These are phyloP conservation scores for Ustilaginoidea virens DNA, from an alignment of 2,329 filamentous ascomycete species.

Conservation along the genomic window DNA sequence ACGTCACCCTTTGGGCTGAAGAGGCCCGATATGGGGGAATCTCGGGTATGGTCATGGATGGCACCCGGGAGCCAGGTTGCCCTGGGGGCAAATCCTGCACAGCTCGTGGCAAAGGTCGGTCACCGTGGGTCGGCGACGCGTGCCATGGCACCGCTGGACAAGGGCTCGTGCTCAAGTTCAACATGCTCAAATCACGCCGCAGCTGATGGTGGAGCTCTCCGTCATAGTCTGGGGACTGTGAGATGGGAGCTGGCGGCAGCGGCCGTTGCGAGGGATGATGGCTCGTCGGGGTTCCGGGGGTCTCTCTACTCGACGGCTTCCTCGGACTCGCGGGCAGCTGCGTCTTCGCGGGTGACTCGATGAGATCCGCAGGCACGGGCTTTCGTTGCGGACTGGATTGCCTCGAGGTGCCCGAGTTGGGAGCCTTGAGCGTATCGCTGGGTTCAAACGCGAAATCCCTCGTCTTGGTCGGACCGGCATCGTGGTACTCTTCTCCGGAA, in stretches of 20 bases:
- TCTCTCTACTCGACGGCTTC: slow-evolving; percentile 15
- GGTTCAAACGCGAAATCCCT: slow-evolving; percentile 27
- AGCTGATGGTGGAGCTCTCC: slow-evolving; percentile 44
- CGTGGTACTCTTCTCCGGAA: slow-evolving; percentile 35
- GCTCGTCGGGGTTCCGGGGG: slow-evolving; percentile 28
- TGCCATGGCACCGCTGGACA: slow-evolving; percentile 2
- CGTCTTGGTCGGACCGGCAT: slow-evolving; percentile 35
- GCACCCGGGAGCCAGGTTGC: slow-evolving; percentile 16
- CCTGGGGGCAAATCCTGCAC: slow-evolving; percentile 7
- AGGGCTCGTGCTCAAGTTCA: slow-evolving; percentile 27
- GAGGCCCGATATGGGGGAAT: slow-evolving; percentile 38
- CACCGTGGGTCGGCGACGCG: slow-evolving; percentile 2
- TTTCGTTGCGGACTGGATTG: slow-evolving; percentile 46
- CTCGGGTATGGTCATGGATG: slow-evolving; percentile 31
- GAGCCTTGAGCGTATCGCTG: slow-evolving; percentile 41
- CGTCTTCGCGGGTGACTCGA: slow-evolving; percentile 40
- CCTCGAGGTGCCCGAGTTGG: slow-evolving; percentile 31
- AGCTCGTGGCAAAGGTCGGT: slow-evolving; percentile 9
- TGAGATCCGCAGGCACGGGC: slow-evolving; percentile 23
- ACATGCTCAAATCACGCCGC: slow-evolving; percentile 43
- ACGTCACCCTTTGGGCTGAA: slow-evolving; percentile 14
- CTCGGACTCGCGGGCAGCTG: slow-evolving; percentile 35
- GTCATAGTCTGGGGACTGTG: slow-evolving; percentile 44
- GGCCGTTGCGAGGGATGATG: slow-evolving; percentile 21
- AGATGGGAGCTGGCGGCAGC: slow-evolving; percentile 28